Evolutionary conservation across 352 stramenopile species (phyloP).

Genomic region (Pythium coloratum): DNA sequence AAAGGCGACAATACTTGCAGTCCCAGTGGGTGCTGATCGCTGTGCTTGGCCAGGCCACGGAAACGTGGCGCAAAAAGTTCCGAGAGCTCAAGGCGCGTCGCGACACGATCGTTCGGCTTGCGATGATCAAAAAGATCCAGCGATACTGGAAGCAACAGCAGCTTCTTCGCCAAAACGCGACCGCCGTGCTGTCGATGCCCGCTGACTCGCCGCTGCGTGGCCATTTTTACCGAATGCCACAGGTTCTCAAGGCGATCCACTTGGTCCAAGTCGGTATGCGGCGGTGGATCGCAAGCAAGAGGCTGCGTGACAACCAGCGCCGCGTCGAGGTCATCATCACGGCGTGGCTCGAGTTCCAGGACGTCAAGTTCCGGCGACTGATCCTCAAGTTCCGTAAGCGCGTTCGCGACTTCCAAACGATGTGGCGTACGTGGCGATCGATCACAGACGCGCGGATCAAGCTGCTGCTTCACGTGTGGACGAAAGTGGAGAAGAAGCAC

Average conservation of each 20-base stretch:
- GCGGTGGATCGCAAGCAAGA: constrained; percentile 39
- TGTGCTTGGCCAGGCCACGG: constrained; percentile 34
- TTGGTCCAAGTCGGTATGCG: constrained; percentile 45
- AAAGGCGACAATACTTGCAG: constrained; percentile 40
- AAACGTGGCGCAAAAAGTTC: constrained; percentile 46
- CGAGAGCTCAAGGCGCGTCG: constrained; percentile 42
- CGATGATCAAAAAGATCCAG: constrained; percentile 61
- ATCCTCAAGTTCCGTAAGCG: constrained; percentile 78
- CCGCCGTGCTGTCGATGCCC: constrained; percentile 25
- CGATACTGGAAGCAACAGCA: constrained; percentile 47
- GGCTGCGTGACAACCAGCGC: constrained; percentile 18
- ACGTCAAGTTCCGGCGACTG: constrained; percentile 79
- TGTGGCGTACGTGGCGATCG: constrained; percentile 66
- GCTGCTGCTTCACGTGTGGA: constrained; percentile 65
- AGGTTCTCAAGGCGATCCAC: constrained; percentile 43
- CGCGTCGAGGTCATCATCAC: constrained; percentile 62
- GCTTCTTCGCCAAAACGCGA: constrained; percentile 29
- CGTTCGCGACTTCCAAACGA: constrained; percentile 71
- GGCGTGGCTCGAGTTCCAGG: constrained; percentile 78
- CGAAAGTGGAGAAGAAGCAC: constrained; percentile 58
- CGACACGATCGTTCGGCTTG: constrained; percentile 33
- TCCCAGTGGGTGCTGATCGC: constrained; percentile 63
- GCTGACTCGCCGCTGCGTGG: constrained; percentile 32
- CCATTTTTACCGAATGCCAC: constrained; percentile 52
- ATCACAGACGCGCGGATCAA: constrained; percentile 78